Evolutionary conservation across 108 stramenopile species (phyloP).

Genomic region (Fragilaria radians): DNA sequence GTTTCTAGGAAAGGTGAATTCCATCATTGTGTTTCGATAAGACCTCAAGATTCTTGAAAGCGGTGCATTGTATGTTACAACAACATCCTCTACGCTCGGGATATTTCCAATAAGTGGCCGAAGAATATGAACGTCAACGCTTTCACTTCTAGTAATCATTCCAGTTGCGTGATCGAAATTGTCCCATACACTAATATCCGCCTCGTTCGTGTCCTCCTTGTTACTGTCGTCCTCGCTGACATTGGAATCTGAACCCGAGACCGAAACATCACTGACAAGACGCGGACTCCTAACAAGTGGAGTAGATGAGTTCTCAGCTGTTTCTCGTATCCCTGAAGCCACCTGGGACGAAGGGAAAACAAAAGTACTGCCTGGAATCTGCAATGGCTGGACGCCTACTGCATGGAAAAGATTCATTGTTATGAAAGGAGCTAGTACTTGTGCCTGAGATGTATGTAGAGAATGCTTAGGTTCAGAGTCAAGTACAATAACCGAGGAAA

Average conservation of each 20-base stretch:
- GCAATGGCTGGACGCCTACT: background rate
- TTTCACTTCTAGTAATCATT: constrained; percentile 12
- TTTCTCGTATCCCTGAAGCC: constrained; percentile 12
- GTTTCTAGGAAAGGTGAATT: constrained; percentile 20
- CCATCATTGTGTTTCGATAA: constrained; percentile 28
- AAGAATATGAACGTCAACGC: constrained; percentile 34
- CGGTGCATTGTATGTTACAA: constrained; percentile 29
- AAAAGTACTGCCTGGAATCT: background rate
- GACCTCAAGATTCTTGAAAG: constrained; percentile 28
- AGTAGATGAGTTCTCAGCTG: background rate
- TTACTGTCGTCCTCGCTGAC: background rate
- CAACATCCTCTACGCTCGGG: constrained; percentile 41
- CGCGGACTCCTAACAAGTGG: background rate
- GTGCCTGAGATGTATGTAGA: background rate
- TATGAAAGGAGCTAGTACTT: background rate
- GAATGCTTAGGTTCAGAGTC: background rate
- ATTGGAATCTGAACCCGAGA: background rate
- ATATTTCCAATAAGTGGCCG: constrained; percentile 18
- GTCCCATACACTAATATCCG: background rate
- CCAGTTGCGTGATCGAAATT: background rate
- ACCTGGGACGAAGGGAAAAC: background rate
- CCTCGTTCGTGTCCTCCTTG: constrained; percentile 3
- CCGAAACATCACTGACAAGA: constrained; percentile 2
- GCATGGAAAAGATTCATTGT: background rate
- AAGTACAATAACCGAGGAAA: background rate